Percentiles rank a stretch among this genome's conserved stretches.
Evolutionary conservation across 257 asterid species (phyloP).

Genomic region (Nicotiana undulata): DNA sequence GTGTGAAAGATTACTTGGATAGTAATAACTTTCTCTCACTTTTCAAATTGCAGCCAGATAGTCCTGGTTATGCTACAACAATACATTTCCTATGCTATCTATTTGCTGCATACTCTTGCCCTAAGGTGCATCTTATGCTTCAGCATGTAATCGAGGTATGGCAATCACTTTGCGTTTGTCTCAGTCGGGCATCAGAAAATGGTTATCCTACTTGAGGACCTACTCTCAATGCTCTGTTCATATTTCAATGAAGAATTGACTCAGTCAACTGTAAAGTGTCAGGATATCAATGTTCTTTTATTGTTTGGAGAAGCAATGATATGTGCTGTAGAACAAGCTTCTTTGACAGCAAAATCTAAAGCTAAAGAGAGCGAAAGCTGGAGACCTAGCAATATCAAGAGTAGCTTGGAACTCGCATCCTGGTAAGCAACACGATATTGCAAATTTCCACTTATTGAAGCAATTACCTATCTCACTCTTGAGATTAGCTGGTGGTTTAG

Average conservation of each 20-base stretch:
- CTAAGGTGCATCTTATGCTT: conserved; percentile 26
- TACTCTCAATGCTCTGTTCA: conserved; percentile 35
- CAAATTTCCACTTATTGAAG: not conserved
- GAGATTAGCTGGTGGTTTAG: not conserved
- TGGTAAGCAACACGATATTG: conserved; percentile 33
- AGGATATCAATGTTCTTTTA: conserved; percentile 17
- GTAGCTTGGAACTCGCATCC: conserved; percentile 41
- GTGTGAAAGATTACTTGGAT: conserved; percentile 37
- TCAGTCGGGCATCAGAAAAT: conserved; percentile 25
- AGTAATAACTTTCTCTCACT: conserved; percentile 17
- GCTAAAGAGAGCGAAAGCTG: conserved; percentile 20
- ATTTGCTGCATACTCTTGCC: conserved; percentile 35
- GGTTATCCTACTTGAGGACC: conserved; percentile 33
- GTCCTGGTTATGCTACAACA: conserved; percentile 25
- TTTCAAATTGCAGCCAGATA: conserved; percentile 27
- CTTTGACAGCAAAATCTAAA: conserved; percentile 23
- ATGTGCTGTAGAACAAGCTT: conserved; percentile 38
- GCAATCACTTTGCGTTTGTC: conserved; percentile 42
- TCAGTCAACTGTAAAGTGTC: conserved; percentile 23
- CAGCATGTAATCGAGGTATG: conserved; percentile 38
- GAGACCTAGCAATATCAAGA: conserved; percentile 22
- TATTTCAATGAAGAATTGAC: conserved; percentile 27
- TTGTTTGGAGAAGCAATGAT: conserved; percentile 39
- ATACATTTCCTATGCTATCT: conserved; percentile 54
- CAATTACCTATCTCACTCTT: not conserved